phyloP scores from a whole-genome alignment of 2,329 filamentous ascomycete genomes.

The Talaromyces islandicus region DNA sequence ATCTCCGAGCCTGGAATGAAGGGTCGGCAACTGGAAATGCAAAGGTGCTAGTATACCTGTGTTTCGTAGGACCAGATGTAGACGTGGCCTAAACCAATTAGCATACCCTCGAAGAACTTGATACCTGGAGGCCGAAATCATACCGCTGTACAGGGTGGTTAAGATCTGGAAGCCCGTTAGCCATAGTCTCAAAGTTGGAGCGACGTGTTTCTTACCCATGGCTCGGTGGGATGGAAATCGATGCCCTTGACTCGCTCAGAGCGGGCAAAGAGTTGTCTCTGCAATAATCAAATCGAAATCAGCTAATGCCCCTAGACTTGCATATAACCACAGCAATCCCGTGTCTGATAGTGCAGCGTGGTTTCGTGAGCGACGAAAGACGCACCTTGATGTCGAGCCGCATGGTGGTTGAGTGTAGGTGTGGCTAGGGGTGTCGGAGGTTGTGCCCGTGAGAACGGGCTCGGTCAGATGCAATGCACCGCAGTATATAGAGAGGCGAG shows the following conservation, averaged over 20 bases:
- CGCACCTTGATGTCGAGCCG: constrained; percentile 56
- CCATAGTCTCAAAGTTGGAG: constrained; percentile 1
- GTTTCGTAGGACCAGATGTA: constrained; percentile 99
- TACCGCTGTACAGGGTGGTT: constrained; percentile 93
- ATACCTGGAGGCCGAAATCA: constrained; percentile 20
- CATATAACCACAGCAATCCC: not conserved
- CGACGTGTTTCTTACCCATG: constrained; percentile 61
- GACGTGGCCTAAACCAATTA: constrained; percentile 66
- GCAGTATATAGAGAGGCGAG: not conserved
- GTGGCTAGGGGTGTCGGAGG: constrained; percentile 9
- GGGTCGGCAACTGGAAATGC: not conserved
- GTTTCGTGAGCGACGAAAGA: not conserved
- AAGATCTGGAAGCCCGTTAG: constrained; percentile 52
- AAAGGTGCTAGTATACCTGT: constrained; percentile 46
- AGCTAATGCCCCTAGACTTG: constrained; percentile 21
- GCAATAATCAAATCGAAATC: constrained; percentile 29
- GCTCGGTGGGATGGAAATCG: constrained; percentile 94
- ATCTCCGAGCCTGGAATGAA: not conserved
- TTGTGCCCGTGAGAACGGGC: constrained; percentile 10
- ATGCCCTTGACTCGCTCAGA: constrained; percentile 96
- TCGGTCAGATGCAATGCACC: constrained; percentile 6
- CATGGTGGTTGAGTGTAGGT: constrained; percentile 33
- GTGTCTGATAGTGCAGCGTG: not conserved
- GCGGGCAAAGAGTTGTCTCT: constrained; percentile 79
- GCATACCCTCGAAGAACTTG: constrained; percentile 13